Conservation (phyloP, 805 yeast genomes). For the Candida sphagnicola region DNA sequence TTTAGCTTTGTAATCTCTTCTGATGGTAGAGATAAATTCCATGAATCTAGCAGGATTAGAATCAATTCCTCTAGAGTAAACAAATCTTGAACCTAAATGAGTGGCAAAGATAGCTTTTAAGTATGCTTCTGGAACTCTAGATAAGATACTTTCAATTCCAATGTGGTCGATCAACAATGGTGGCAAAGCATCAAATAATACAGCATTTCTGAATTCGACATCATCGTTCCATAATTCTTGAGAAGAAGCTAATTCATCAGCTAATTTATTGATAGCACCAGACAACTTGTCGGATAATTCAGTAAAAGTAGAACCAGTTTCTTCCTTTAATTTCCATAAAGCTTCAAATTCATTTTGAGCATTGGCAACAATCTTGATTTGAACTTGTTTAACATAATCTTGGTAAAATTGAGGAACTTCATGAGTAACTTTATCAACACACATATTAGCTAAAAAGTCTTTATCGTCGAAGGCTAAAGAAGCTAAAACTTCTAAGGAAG, state of each 20-base stretch:
- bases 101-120: slow-evolving; percentile 86
- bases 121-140: slow-evolving; percentile 83
- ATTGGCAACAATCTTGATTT: slow-evolving; percentile 66
- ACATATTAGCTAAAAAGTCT: slow-evolving; percentile 76
- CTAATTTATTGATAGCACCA: slow-evolving; percentile 75
- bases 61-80: slow-evolving; percentile 75
- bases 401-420: slow-evolving; percentile 70
- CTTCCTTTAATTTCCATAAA: slow-evolving; percentile 71
- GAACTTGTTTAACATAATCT: slow-evolving; percentile 82
- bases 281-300: slow-evolving; percentile 82
- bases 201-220: slow-evolving; percentile 66
- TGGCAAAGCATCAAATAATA: slow-evolving; percentile 77
- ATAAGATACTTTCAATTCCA: slow-evolving; percentile 63
- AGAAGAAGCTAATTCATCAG: slow-evolving; percentile 79
- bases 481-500: slow-evolving; percentile 92
- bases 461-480: slow-evolving; percentile 87
- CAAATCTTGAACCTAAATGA: slow-evolving; percentile 77
- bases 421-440: slow-evolving; percentile 53
- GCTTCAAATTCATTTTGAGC: slow-evolving; percentile 84
- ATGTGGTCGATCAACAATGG: slow-evolving; percentile 58
- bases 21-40: slow-evolving; percentile 59
- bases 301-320: slow-evolving; percentile 59
- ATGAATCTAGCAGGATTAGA: slow-evolving; percentile 77
- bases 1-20: slow-evolving; percentile 38
- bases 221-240: slow-evolving; percentile 85